phyloP scores from a whole-genome alignment of 805 yeast genomes.

The Debaryomyces castellii region DNA sequence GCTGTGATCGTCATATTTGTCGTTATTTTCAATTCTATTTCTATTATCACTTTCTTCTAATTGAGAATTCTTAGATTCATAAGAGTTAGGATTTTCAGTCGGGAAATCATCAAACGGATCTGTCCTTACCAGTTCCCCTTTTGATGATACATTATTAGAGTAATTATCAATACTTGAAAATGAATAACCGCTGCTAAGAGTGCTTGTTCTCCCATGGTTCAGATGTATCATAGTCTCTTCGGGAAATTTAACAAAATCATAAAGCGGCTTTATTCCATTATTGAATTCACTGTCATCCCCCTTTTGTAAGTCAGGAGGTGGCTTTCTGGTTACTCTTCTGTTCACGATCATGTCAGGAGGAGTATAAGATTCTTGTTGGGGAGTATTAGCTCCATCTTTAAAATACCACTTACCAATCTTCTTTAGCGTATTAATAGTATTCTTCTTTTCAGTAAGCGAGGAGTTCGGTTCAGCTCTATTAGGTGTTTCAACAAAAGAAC shows the following conservation, averaged over 20 bases:
- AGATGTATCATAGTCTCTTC: not conserved
- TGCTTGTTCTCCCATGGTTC: not conserved
- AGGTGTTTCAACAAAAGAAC: slow-evolving; percentile 17
- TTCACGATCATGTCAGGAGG: slow-evolving; percentile 72
- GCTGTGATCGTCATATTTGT: not conserved
- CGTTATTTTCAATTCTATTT: too few relatives aligned
- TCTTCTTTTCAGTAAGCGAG: slow-evolving; percentile 8
- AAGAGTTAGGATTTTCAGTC: not conserved
- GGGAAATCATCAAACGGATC: not conserved
- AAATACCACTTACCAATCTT: slow-evolving; percentile 72
- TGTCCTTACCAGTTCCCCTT: not conserved
- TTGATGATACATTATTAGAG: not conserved
- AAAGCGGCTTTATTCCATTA: slow-evolving; percentile 12
- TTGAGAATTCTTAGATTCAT: too few relatives aligned
- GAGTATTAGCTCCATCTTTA: slow-evolving; percentile 35
- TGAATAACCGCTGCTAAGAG: not conserved
- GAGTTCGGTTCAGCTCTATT: slow-evolving; percentile 3
- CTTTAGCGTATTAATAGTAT: slow-evolving; percentile 41
- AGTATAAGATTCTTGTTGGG: slow-evolving; percentile 23
- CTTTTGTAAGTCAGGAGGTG: slow-evolving; percentile 5
- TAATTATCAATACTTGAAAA: not conserved
- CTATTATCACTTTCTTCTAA: too few relatives aligned
- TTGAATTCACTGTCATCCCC: not conserved
- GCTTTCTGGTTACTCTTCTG: slow-evolving; percentile 41
- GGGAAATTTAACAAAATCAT: slow-evolving; percentile 17